Evolutionary conservation across 2,329 filamentous ascomycete species (phyloP), one percentile per base, ranked within the genome.

Genomic region (Fusarium graminum): DNA sequence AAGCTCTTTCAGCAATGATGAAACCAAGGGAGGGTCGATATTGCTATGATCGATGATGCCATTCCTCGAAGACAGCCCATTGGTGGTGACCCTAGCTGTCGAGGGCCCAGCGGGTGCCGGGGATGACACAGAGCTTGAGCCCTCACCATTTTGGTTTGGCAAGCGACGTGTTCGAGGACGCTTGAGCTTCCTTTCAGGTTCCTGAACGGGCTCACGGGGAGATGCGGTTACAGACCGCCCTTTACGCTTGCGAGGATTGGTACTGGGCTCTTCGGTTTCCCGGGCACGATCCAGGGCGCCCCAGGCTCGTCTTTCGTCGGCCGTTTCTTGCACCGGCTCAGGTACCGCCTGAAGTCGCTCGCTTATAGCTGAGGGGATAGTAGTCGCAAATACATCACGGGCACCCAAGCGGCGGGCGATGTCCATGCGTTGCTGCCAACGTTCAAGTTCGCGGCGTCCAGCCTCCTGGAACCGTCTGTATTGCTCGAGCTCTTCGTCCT

Each of bases 211-310:
- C 68, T 93, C 91, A 7, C 82, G 82, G 4, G 91, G 91, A 8
- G 92, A 94, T 12, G 86, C 85, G 13, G 90, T 91, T 3, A 85
- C 82, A 5, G 93, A 96, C 38, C 84, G 82, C 9, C 83, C 81
- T 74, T 93, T 95, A 51, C 93, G 88, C 80, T 97, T 93, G 59
- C 92, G 88, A 50, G 82, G 81, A 63, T 80, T 83, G 40, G 85
- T 78, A 50, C 72, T 77, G 22, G 83, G 78, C 63, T 81, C 83
- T 65, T 91, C 85, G 17, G 86, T 85, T 62, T 94, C 90, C 66
- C 92, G 86, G 41, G 92, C 93, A 76, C 90, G 92, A 70, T 97
- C 94, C 65, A 98, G 90, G 19, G 92, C 93, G 64, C 93, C 92
- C 95, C 94, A 97, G 6, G 94, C 93, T 58, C 89, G 85, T 52